phyloP scores from a whole-genome alignment of 257 asterid genomes.

The Rubia yunnanensis region DNA sequence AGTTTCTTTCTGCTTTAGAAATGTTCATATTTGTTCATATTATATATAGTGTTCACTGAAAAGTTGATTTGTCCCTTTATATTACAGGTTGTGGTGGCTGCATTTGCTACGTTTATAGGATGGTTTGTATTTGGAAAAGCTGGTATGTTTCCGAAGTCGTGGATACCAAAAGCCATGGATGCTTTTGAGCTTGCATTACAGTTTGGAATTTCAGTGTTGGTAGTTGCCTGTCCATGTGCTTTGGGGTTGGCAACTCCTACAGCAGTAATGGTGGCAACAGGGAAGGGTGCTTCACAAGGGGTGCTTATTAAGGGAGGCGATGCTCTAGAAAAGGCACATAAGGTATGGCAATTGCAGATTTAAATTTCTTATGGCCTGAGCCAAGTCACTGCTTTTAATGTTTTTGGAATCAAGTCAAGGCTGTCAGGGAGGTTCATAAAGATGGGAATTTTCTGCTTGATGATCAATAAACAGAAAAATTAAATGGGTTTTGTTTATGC shows the following conservation, averaged over 20 bases:
- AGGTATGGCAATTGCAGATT: slow-evolving; percentile 30
- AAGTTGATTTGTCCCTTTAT: slow-evolving; percentile 6
- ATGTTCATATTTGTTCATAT: background rate
- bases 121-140: slow-evolving; percentile 78
- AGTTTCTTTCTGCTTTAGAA: background rate
- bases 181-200: slow-evolving; percentile 90
- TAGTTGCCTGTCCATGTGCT: slow-evolving; percentile 98
- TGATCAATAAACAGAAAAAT: background rate
- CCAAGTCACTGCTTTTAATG: background rate
- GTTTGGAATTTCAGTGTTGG: slow-evolving; percentile 86
- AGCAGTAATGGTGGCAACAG: slow-evolving; percentile 98
- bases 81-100: slow-evolving; percentile 68
- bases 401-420: background rate
- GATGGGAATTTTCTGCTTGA: background rate
- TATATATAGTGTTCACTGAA: background rate
- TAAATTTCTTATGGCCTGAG: background rate
- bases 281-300: slow-evolving; percentile 95
- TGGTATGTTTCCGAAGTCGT: slow-evolving; percentile 55
- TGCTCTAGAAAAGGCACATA: slow-evolving; percentile 93
- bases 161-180: slow-evolving; percentile 87
- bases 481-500: background rate
- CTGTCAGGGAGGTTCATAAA: background rate
- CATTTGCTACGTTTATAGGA: slow-evolving; percentile 72
- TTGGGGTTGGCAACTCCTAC: slow-evolving; percentile 97
- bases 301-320: slow-evolving; percentile 92